These are phyloP conservation scores for Carex pumila DNA, from an alignment of 176 grass and related monocot species.

Conservation along the genomic window DNA sequence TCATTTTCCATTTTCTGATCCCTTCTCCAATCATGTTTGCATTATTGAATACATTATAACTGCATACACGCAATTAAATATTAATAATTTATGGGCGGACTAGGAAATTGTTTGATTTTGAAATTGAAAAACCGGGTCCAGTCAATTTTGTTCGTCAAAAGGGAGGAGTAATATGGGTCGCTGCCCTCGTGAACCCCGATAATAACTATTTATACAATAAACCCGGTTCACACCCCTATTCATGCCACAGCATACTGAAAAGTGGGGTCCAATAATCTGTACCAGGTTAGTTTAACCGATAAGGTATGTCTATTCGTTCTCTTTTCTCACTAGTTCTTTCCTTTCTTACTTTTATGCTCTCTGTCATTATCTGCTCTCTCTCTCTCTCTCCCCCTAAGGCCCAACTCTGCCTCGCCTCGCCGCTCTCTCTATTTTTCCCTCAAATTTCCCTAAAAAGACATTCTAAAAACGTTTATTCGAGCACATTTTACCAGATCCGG, in stretches of 20 bases:
- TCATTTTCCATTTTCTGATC: no score
- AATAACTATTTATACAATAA: neutral
- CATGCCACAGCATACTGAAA: neutral
- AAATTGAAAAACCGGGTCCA: slow-evolving; percentile 16
- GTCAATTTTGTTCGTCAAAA: neutral
- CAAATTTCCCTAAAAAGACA: slow-evolving; percentile 13
- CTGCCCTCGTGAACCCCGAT: slow-evolving; percentile 25
- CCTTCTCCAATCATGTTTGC: neutral
- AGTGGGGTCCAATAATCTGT: neutral
- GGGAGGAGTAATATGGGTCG: slow-evolving; percentile 9
- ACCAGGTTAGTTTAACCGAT: neutral
- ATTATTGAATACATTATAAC: neutral
- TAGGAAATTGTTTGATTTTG: neutral
- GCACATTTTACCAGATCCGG: slow-evolving; percentile 27
- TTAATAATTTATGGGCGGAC: neutral
- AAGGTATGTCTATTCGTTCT: slow-evolving; percentile 14
- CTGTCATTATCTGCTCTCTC: slow-evolving; percentile 29
- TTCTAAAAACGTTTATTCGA: slow-evolving; percentile 9
- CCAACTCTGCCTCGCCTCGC: neutral
- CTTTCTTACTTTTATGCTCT: slow-evolving; percentile 28
- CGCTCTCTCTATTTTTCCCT: neutral
- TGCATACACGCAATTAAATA: neutral
- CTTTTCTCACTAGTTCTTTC: slow-evolving; percentile 14
- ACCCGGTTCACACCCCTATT: slow-evolving; percentile 1
- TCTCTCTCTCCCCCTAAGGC: neutral